Percentiles rank a stretch among this genome's conserved stretches.
Evolutionary conservation across 805 yeast species (phyloP).

Genomic region (Dipodascus albidus): DNA sequence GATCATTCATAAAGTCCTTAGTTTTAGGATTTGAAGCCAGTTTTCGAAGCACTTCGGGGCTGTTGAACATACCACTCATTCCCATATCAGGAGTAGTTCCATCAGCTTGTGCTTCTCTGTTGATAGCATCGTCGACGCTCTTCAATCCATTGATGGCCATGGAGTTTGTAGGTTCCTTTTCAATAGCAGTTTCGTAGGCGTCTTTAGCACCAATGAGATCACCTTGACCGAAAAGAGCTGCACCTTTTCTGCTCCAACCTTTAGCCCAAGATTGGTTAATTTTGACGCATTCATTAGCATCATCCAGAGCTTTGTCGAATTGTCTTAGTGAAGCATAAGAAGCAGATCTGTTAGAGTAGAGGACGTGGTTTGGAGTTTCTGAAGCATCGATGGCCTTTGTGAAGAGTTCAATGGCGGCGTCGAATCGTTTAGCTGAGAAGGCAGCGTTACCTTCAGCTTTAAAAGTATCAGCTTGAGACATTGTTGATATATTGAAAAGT

Average conservation of each 20-base stretch:
- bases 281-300: slow-evolving; percentile 74
- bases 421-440: slow-evolving; percentile 77
- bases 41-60: slow-evolving; percentile 67
- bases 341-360: slow-evolving; percentile 91
- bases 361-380: slow-evolving; percentile 76
- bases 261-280: slow-evolving; percentile 88
- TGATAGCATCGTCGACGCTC: slow-evolving; percentile 53
- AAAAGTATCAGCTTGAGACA: slow-evolving; percentile 19
- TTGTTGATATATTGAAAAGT: neutral
- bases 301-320: slow-evolving; percentile 63
- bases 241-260: slow-evolving; percentile 87
- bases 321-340: slow-evolving; percentile 70
- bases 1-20: slow-evolving; percentile 77
- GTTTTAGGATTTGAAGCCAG: slow-evolving; percentile 80
- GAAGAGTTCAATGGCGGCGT: slow-evolving; percentile 69
- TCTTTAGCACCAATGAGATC: slow-evolving; percentile 62
- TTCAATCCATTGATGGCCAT: slow-evolving; percentile 78
- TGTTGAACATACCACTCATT: slow-evolving; percentile 63
- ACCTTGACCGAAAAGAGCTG: slow-evolving; percentile 84
- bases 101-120: slow-evolving; percentile 32
- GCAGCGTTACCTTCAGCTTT: slow-evolving; percentile 93
- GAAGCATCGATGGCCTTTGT: slow-evolving; percentile 81
- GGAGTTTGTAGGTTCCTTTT: slow-evolving; percentile 67
- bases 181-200: slow-evolving; percentile 68
- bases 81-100: slow-evolving; percentile 57